Percentiles rank a stretch among this genome's conserved stretches.
Conservation (phyloP, 305 asterid genomes). For the Solanum hybrid region DNA sequence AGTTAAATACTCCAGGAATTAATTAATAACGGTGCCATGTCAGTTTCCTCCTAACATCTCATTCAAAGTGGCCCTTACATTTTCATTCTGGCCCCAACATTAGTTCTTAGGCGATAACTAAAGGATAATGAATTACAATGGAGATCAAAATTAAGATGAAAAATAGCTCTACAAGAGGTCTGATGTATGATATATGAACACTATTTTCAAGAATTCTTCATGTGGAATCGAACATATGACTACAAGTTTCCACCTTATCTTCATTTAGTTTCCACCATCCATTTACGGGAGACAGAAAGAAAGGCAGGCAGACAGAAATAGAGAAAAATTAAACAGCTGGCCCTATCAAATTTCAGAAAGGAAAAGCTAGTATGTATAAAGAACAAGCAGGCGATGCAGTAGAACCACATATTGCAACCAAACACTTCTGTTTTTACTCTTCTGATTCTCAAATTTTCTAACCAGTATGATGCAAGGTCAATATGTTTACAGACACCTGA, state of each 20-base stretch:
- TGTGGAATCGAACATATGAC: neutral
- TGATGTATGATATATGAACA: neutral
- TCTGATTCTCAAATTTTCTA: neutral
- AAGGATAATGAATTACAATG: neutral
- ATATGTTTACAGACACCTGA: neutral
- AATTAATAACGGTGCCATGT: neutral
- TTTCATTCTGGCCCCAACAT: neutral
- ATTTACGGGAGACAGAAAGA: neutral
- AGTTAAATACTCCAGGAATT: neutral
- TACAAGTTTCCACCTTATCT: neutral
- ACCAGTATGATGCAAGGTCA: neutral
- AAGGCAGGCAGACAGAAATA: neutral
- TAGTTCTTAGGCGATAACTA: neutral
- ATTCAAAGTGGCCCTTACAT: neutral
- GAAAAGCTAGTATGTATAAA: neutral
- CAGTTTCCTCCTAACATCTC: neutral
- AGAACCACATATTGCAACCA: neutral
- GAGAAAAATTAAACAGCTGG: neutral
- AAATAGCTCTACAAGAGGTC: neutral
- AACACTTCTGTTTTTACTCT: neutral
- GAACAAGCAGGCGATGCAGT: neutral
- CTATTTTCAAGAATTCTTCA: neutral
- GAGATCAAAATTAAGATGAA: neutral
- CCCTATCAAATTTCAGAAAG: neutral
- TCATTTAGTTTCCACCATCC: neutral